phyloP scores from a whole-genome alignment of 2,329 filamentous ascomycete species.

The Ophiostoma australiae region DNA sequence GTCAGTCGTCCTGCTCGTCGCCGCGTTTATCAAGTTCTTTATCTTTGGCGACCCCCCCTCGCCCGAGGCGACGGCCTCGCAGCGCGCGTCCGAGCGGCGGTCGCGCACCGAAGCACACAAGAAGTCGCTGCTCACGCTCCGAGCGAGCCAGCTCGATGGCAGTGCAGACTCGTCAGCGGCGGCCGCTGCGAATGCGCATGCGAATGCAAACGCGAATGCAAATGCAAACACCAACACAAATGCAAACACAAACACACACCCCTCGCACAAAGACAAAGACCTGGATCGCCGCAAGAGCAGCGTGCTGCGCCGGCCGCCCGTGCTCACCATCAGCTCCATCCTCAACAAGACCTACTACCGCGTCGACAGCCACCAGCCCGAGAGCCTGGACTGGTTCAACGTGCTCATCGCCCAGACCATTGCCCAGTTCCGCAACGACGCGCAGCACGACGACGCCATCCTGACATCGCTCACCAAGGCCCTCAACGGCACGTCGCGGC shows the following conservation, averaged over 20 bases:
- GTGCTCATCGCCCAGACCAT: constrained; percentile 95
- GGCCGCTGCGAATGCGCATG: too few relatives aligned
- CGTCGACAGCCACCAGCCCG: constrained; percentile 88
- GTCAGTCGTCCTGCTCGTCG: constrained; percentile 83
- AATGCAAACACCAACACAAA: neutral
- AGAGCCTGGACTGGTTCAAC: constrained; percentile 98
- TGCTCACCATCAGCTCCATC: constrained; percentile 86
- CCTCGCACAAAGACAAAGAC: constrained; percentile 46
- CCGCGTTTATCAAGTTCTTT: constrained; percentile 98
- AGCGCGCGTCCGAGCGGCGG: constrained; percentile 68
- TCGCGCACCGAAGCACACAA: constrained; percentile 71
- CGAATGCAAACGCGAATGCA: too few relatives aligned
- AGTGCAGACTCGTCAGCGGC: neutral
- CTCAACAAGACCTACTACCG: constrained; percentile 97
- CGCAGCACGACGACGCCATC: constrained; percentile 85
- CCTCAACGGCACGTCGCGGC: constrained; percentile 79
- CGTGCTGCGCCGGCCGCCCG: constrained; percentile 66
- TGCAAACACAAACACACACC: constrained; percentile 33
- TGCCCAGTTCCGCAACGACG: constrained; percentile 88
- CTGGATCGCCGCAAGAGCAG: constrained; percentile 48
- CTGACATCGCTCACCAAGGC: constrained; percentile 77
- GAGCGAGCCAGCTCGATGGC: constrained; percentile 39
- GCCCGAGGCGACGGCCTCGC: constrained; percentile 70
- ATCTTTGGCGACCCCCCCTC: constrained; percentile 94
- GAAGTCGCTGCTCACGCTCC: constrained; percentile 63